Evolutionary conservation across 305 asterid species (phyloP).

Genomic region (Fraxinus latifolia): DNA sequence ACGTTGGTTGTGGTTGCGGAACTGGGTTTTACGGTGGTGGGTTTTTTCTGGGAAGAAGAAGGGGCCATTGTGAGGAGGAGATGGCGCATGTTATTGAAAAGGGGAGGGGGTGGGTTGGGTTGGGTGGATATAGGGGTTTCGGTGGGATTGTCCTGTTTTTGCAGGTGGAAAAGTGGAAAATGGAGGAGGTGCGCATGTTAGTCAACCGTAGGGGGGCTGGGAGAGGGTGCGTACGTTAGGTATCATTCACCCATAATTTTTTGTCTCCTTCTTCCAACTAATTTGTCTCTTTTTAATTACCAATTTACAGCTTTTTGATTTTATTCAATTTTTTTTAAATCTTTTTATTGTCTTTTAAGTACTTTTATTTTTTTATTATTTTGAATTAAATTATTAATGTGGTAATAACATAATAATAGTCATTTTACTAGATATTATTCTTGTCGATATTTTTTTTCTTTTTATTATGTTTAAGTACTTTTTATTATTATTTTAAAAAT

Average conservation of each 20-base stretch:
- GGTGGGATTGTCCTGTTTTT: constrained; percentile 11
- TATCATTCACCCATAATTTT: background rate
- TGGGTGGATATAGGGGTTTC: constrained; percentile 8
- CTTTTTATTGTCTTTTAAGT: background rate
- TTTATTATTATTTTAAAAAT: too few species aligned
- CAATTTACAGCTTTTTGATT: background rate
- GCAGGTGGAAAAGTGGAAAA: constrained; percentile 25
- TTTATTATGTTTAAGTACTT: background rate
- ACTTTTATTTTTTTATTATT: background rate
- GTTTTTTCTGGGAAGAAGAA: constrained; percentile 25
- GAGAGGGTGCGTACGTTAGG: constrained; percentile 31
- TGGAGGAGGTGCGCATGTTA: constrained; percentile 32
- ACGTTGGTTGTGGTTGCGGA: constrained; percentile 18
- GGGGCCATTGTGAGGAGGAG: constrained; percentile 38
- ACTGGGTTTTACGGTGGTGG: constrained; percentile 26
- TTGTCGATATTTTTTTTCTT: background rate
- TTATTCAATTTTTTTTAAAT: background rate
- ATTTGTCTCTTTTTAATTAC: background rate
- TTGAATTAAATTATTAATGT: background rate
- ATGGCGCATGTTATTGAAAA: constrained; percentile 54
- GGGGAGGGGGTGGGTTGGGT: background rate
- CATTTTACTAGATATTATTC: background rate
- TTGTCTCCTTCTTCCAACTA: background rate
- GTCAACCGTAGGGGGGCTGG: constrained; percentile 7
- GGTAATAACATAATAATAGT: background rate